Evolutionary conservation across 495 filamentous ascomycete species (phyloP).

Genomic region (Xylaria telfairii): DNA sequence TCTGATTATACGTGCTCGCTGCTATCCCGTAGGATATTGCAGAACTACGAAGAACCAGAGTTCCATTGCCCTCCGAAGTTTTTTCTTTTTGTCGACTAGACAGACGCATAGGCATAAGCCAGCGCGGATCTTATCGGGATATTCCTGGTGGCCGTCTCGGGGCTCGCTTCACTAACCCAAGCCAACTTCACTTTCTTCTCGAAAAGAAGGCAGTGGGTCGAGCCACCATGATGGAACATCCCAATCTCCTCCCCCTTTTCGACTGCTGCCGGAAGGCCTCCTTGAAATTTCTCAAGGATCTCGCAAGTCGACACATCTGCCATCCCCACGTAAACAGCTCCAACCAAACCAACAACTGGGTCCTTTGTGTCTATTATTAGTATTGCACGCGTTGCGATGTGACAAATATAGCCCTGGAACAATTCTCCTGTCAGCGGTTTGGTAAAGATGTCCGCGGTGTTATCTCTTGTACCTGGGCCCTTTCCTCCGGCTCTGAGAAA

Average conservation of each 20-base stretch:
- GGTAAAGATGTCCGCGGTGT: no score
- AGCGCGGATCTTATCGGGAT: constrained; percentile 1
- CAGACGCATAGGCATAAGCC: constrained; percentile 8
- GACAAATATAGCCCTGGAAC: constrained; percentile 57
- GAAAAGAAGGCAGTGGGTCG: constrained; percentile 63
- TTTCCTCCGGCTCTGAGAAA: constrained; percentile 61
- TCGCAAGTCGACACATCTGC: constrained; percentile 64
- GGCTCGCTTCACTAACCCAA: constrained; percentile 11
- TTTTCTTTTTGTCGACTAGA: background rate
- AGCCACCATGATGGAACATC: constrained; percentile 68
- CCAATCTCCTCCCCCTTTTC: constrained; percentile 65
- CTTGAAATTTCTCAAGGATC: constrained; percentile 47
- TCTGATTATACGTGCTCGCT: background rate
- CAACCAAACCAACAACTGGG: constrained; percentile 59
- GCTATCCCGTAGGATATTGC: background rate
- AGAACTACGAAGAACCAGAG: background rate
- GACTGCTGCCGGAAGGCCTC: constrained; percentile 50
- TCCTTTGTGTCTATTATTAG: constrained; percentile 64
- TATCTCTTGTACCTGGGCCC: no score
- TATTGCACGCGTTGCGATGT: constrained; percentile 56
- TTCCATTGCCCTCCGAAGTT: background rate
- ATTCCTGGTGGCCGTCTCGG: constrained; percentile 10
- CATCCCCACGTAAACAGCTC: constrained; percentile 63
- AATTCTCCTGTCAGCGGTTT: no score
- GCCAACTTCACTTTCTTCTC: constrained; percentile 24